Conservation (phyloP, 1,139 yeast genomes). For the Taphrina flavorubra region DNA sequence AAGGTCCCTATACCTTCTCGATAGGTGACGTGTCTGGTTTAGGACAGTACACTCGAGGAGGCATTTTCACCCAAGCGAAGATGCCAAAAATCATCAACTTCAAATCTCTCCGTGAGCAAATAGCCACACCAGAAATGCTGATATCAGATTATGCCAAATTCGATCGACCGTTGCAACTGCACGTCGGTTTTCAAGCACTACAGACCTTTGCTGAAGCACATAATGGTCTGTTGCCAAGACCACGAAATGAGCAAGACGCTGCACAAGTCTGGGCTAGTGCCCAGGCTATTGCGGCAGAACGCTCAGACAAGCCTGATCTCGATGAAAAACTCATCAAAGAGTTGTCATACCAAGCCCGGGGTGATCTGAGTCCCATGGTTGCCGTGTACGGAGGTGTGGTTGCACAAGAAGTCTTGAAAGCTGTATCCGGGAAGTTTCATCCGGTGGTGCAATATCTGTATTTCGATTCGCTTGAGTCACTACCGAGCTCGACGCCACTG, state of each 20-base stretch:
- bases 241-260: constrained; percentile 78
- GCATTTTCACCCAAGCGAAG: constrained; percentile 89
- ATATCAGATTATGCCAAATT: constrained; percentile 90
- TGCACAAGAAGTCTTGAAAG: constrained; percentile 96
- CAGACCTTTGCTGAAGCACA: constrained; percentile 71
- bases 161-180: constrained; percentile 88
- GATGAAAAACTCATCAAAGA: constrained; percentile 72
- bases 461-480: constrained; percentile 90
- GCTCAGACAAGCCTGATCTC: constrained; percentile 63
- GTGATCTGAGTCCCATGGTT: constrained; percentile 87
- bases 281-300: constrained; percentile 63
- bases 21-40: constrained; percentile 58
- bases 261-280: constrained; percentile 67
- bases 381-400: constrained; percentile 94
- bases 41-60: constrained; percentile 80
- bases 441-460: constrained; percentile 91
- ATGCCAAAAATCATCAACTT: constrained; percentile 71
- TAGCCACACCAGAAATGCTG: constrained; percentile 76
- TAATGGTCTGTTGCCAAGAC: constrained; percentile 72
- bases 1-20: constrained; percentile 92
- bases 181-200: constrained; percentile 88
- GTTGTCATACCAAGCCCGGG: constrained; percentile 82
- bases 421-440: constrained; percentile 89
- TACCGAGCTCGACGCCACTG: constrained; percentile 71
- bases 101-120: constrained; percentile 67